Percentiles rank a stretch among this genome's conserved stretches.
phyloP scores from a whole-genome alignment of 1,284 basidiomycete species.

The Exsudoporus floridanus region DNA sequence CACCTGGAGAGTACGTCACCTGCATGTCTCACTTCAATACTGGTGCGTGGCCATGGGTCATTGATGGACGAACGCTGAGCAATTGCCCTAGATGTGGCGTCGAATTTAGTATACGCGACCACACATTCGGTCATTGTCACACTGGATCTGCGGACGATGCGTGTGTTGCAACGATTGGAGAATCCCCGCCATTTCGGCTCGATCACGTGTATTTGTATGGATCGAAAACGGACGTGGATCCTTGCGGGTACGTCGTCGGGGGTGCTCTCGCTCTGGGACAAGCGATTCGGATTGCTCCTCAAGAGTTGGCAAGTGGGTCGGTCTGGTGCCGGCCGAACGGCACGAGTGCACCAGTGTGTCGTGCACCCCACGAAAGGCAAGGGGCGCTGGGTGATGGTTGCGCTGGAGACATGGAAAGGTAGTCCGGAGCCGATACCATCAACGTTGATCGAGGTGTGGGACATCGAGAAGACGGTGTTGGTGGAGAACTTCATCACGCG shows the following conservation, averaged over 20 bases:
- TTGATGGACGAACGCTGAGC: conserved; percentile 4
- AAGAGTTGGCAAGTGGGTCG: conserved; percentile 82
- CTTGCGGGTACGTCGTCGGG: conserved; percentile 86
- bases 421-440: conserved; percentile 41
- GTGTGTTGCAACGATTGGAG: conserved; percentile 69
- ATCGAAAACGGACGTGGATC: conserved; percentile 83
- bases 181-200: conserved; percentile 87
- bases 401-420: conserved; percentile 58
- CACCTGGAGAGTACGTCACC: conserved; percentile 72
- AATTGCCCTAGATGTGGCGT: conserved; percentile 52
- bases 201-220: conserved; percentile 81
- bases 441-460: conserved; percentile 75
- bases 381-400: conserved; percentile 87
- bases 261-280: conserved; percentile 87
- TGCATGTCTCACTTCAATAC: conserved; percentile 76
- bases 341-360: conserved; percentile 66
- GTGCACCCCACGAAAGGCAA: conserved; percentile 86
- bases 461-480: conserved; percentile 65
- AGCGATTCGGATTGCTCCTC: conserved; percentile 87
- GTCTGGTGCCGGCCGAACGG: conserved; percentile 51
- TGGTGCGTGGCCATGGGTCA: conserved; percentile 44
- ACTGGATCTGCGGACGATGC: conserved; percentile 88
- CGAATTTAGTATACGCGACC: conserved; percentile 82
- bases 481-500: conserved; percentile 70
- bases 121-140: conserved; percentile 75